A percentile compares a stretch with the other conserved stretches of the same genome.
Conservation (phyloP, 83 land plant species). For the Picea abies region DNA sequence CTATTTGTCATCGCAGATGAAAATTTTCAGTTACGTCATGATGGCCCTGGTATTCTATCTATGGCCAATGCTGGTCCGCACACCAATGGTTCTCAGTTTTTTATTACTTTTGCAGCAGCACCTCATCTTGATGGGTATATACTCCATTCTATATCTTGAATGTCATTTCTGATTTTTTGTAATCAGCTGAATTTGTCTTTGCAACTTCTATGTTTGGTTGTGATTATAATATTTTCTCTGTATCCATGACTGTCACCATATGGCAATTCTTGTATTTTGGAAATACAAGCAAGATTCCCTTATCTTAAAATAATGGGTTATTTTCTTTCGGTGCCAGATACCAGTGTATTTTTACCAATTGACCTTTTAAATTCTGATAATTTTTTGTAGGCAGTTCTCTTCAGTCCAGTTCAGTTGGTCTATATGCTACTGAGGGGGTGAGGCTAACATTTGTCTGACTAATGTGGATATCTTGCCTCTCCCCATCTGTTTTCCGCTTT, state of each 20-base stretch:
- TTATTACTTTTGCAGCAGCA: conserved; percentile 75
- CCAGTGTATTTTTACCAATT: conserved; percentile 8
- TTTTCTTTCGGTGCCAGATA: not conserved
- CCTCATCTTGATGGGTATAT: conserved; percentile 87
- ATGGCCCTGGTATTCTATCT: conserved; percentile 82
- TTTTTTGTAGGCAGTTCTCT: conserved; percentile 42
- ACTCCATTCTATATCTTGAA: conserved; percentile 5
- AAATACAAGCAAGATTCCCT: not conserved
- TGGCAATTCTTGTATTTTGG: not conserved
- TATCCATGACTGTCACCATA: not conserved
- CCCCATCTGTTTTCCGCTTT: conserved; percentile 14
- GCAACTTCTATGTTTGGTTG: too few species aligned
- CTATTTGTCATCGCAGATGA: conserved; percentile 70
- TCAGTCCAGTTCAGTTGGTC: conserved; percentile 11
- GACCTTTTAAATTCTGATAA: conserved; percentile 25
- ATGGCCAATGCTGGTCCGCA: conserved; percentile 93
- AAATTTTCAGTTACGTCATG: conserved; percentile 62
- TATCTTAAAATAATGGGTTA: not conserved
- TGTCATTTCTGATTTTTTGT: not conserved
- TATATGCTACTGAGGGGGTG: conserved; percentile 45
- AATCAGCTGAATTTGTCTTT: not conserved
- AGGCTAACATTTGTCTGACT: conserved; percentile 33
- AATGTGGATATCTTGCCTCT: conserved; percentile 27
- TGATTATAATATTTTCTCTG: too few species aligned
- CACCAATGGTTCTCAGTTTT: conserved; percentile 91